These are phyloP conservation scores for Flammula alnicola DNA, from an alignment of 1,284 basidiomycete species.

Conservation along the genomic window DNA sequence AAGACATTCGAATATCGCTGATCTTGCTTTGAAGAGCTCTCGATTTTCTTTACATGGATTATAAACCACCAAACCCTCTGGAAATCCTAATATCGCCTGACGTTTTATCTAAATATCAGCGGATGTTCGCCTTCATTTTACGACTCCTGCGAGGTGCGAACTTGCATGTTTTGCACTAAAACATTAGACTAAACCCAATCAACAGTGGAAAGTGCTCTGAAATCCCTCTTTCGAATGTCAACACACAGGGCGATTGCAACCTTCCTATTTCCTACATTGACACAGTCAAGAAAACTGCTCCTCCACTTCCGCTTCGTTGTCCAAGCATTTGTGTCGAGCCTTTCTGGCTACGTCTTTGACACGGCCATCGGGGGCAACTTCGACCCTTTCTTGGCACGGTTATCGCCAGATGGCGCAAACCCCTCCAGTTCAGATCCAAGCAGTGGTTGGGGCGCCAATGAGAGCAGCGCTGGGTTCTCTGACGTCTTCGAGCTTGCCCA, in stretches of 20 bases:
- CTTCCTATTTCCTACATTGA: slow-evolving; percentile 65
- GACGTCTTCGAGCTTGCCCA: slow-evolving; percentile 79
- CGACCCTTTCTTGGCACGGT: slow-evolving; percentile 61
- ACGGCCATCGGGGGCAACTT: slow-evolving; percentile 78
- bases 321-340: slow-evolving; percentile 66
- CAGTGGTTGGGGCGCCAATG: not conserved
- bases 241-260: slow-evolving; percentile 35
- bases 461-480: slow-evolving; percentile 43
- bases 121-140: slow-evolving; percentile 79
- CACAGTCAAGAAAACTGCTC: slow-evolving; percentile 55
- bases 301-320: slow-evolving; percentile 75
- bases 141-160: slow-evolving; percentile 73
- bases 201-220: slow-evolving; percentile 73
- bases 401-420: slow-evolving; percentile 32
- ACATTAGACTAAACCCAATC: not conserved
- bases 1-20: slow-evolving; percentile 9
- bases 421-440: not conserved
- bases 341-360: slow-evolving; percentile 77
- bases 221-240: slow-evolving; percentile 68
- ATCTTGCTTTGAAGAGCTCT: slow-evolving; percentile 55
- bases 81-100: slow-evolving; percentile 70
- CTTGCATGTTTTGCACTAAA: not conserved
- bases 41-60: slow-evolving; percentile 88
- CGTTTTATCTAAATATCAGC: slow-evolving; percentile 83
- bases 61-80: slow-evolving; percentile 77